Evolutionary conservation across 140 eudicot species (phyloP).

Genomic region (Cichorium intybus): DNA sequence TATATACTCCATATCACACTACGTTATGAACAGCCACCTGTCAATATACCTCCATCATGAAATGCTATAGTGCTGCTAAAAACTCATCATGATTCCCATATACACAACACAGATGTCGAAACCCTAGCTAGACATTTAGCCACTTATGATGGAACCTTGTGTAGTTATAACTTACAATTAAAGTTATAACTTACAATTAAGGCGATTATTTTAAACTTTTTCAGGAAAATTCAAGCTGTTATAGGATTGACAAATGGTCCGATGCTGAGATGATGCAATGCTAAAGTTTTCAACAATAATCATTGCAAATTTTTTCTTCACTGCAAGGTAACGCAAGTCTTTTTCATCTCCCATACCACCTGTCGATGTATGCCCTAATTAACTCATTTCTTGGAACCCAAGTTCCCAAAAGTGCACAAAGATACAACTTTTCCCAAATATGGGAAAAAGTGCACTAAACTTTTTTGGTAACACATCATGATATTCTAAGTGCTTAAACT

Average conservation of each 20-base stretch:
- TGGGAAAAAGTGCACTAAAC: constrained; percentile 21
- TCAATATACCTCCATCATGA: constrained; percentile 7
- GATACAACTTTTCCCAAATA: constrained; percentile 19
- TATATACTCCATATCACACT: background rate
- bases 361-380: constrained; percentile 17
- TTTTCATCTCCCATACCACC: constrained; percentile 23
- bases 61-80: constrained; percentile 16
- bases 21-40: constrained; percentile 4
- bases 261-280: no score
- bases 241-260: constrained; percentile 17
- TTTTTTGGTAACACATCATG: constrained; percentile 10
- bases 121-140: background rate
- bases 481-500: constrained; percentile 17
- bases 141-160: background rate
- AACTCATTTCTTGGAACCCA: constrained; percentile 19
- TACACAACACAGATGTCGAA: constrained; percentile 27
- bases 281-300: constrained; percentile 24
- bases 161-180: no score
- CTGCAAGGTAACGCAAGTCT: constrained; percentile 30
- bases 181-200: background rate
- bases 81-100: constrained; percentile 14
- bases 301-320: constrained; percentile 26
- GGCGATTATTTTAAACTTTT: background rate
- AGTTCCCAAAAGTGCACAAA: constrained; percentile 25
- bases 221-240: background rate